A percentile compares a stretch with the other conserved stretches of the same genome.
phyloP scores from a whole-genome alignment of 129 eudicot species.

The Arctium lappa region DNA sequence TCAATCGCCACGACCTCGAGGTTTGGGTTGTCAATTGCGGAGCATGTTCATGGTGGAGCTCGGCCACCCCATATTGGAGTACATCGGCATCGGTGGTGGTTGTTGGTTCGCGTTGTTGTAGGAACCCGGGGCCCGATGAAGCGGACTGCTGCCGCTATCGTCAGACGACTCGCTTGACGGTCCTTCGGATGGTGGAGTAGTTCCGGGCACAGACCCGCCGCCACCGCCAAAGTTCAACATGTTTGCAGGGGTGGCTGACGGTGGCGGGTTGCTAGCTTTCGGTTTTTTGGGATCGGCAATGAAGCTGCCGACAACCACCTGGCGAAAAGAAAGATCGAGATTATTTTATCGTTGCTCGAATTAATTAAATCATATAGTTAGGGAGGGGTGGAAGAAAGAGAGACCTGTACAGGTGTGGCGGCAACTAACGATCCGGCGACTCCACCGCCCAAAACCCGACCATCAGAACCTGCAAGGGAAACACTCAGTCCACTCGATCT shows the following conservation, averaged over 20 bases:
- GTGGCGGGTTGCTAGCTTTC: conserved; percentile 41
- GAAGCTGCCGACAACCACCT: conserved; percentile 94
- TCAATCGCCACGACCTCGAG: background rate
- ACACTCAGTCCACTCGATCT: conserved; percentile 73
- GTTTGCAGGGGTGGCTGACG: conserved; percentile 50
- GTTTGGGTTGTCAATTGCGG: conserved; percentile 28
- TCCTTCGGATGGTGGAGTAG: conserved; percentile 64
- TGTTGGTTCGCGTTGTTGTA: conserved; percentile 44
- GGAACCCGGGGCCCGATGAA: conserved; percentile 41
- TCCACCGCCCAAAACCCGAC: conserved; percentile 93
- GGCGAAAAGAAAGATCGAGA: background rate
- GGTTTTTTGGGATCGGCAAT: conserved; percentile 67
- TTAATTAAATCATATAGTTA: background rate
- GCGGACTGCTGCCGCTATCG: conserved; percentile 56
- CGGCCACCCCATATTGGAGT: conserved; percentile 64
- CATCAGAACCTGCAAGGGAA: conserved; percentile 92
- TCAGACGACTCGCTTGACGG: conserved; percentile 75
- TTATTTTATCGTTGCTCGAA: background rate
- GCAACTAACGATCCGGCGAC: conserved; percentile 79
- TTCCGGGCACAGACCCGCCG: conserved; percentile 38
- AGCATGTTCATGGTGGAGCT: conserved; percentile 57
- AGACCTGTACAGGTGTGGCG: conserved; percentile 82
- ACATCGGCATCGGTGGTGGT: conserved; percentile 50
- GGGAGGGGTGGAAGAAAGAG: background rate
- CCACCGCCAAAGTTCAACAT: conserved; percentile 61